phyloP scores from a whole-genome alignment of 192 early-diverging fungal genomes.

The Glomus cerebriforme region DNA sequence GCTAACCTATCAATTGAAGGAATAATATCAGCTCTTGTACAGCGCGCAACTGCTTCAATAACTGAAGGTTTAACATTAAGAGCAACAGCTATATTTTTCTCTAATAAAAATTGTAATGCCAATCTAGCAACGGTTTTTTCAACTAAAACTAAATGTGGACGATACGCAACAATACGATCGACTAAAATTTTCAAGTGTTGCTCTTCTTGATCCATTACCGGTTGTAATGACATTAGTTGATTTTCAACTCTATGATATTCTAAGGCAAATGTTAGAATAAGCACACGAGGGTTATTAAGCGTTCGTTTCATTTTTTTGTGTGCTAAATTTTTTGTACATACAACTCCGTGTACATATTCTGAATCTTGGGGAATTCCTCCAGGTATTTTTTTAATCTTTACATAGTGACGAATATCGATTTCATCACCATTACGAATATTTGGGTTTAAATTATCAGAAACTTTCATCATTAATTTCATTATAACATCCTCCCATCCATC shows the following conservation, averaged over 20 bases:
- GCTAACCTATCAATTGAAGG: slow-evolving; percentile 81
- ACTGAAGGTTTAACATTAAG: slow-evolving; percentile 86
- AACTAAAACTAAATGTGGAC: slow-evolving; percentile 80
- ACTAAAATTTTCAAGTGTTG: slow-evolving; percentile 82
- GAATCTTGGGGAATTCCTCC: slow-evolving; percentile 80
- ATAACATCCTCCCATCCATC: slow-evolving; percentile 72
- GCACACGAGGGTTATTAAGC: slow-evolving; percentile 72
- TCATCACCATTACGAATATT: slow-evolving; percentile 77
- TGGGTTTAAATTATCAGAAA: slow-evolving; percentile 60
- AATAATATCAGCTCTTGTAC: slow-evolving; percentile 82
- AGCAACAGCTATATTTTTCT: slow-evolving; percentile 76
- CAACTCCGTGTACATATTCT: slow-evolving; percentile 85
- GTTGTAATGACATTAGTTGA: slow-evolving; percentile 79
- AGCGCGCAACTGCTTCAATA: slow-evolving; percentile 84
- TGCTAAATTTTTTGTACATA: slow-evolving; percentile 90
- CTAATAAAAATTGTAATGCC: slow-evolving; percentile 81
- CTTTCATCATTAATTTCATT: slow-evolving; percentile 68
- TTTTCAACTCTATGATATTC: slow-evolving; percentile 75
- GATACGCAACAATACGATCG: slow-evolving; percentile 71
- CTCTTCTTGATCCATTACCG: slow-evolving; percentile 80
- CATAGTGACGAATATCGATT: slow-evolving; percentile 86
- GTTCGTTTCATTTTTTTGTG: slow-evolving; percentile 86
- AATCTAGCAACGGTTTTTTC: slow-evolving; percentile 83
- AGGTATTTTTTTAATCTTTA: slow-evolving; percentile 95
- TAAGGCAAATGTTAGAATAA: slow-evolving; percentile 85